phyloP scores from a whole-genome alignment of 1,284 basidiomycete genomes.

The Boletus smithii region DNA sequence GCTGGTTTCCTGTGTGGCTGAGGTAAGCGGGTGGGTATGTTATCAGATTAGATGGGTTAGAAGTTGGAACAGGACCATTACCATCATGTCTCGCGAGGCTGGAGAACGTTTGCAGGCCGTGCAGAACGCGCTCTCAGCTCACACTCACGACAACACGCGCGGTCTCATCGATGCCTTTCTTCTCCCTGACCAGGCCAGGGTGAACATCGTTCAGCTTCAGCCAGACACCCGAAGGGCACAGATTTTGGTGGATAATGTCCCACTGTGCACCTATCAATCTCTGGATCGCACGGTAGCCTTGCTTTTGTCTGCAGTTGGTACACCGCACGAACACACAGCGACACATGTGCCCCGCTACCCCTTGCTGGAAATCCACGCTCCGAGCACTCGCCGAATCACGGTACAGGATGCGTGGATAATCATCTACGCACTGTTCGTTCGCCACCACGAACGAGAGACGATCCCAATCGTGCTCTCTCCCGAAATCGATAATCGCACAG shows the following conservation, averaged over 20 bases:
- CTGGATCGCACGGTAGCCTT: slow-evolving; percentile 16
- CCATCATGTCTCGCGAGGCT: slow-evolving; percentile 6
- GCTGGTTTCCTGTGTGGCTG: too few species aligned
- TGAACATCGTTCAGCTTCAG: background rate
- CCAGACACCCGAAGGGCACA: background rate
- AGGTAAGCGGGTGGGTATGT: slow-evolving; percentile 5
- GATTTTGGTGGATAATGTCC: slow-evolving; percentile 12
- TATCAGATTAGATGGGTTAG: slow-evolving; percentile 21
- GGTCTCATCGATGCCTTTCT: too few species aligned
- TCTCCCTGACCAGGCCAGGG: slow-evolving; percentile 19
- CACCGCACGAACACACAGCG: slow-evolving; percentile 28
- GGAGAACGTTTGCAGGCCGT: slow-evolving; percentile 13
- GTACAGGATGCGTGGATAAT: slow-evolving; percentile 32
- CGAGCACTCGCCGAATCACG: slow-evolving; percentile 8
- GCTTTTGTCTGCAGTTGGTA: slow-evolving; percentile 33
- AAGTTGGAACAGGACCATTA: too few species aligned
- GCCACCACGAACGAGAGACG: slow-evolving; percentile 29
- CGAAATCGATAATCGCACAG: slow-evolving; percentile 7
- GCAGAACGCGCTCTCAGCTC: slow-evolving; percentile 9
- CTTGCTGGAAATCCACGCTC: slow-evolving; percentile 27
- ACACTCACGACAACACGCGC: too few species aligned
- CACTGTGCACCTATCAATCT: slow-evolving; percentile 13
- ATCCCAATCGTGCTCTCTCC: slow-evolving; percentile 32
- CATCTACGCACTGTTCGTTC: slow-evolving; percentile 32
- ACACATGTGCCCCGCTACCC: slow-evolving; percentile 33